Percentiles rank a stretch among this genome's conserved stretches.
Conservation (phyloP, 768 basidiomycete species). For the Suillus tomentosus region DNA sequence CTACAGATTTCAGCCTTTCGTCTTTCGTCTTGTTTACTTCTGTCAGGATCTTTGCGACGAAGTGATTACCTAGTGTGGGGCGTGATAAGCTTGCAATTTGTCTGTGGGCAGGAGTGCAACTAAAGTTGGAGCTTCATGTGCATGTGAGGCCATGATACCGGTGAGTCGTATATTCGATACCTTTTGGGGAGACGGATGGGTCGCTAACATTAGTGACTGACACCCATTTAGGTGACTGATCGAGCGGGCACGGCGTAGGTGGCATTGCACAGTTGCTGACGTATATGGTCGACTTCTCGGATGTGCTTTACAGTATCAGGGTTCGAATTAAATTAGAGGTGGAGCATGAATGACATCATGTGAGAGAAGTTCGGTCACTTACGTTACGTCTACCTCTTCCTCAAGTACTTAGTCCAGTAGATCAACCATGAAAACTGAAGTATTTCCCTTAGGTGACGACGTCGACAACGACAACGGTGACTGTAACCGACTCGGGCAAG, state of each 20-base stretch:
- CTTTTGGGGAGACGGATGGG: not conserved
- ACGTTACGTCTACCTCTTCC: not conserved
- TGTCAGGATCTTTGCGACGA: too few relatives aligned
- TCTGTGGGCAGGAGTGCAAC: not conserved
- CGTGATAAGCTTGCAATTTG: not conserved
- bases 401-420: conserved; percentile 1
- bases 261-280: not conserved
- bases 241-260: not conserved
- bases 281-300: not conserved
- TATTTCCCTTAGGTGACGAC: not conserved
- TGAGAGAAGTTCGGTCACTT: not conserved
- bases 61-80: not conserved
- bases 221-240: too few relatives aligned
- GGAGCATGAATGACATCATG: not conserved
- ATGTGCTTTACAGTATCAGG: not conserved
- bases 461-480: not conserved
- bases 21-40: not conserved
- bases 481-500: not conserved
- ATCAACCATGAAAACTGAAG: not conserved
- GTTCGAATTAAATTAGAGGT: not conserved
- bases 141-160: not conserved
- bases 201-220: not conserved
- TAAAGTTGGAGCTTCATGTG: not conserved
- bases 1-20: not conserved
- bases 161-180: not conserved